Evolutionary conservation across 2,329 filamentous ascomycete genomes (phyloP).

Genomic region (Lecanicillium sp.): DNA sequence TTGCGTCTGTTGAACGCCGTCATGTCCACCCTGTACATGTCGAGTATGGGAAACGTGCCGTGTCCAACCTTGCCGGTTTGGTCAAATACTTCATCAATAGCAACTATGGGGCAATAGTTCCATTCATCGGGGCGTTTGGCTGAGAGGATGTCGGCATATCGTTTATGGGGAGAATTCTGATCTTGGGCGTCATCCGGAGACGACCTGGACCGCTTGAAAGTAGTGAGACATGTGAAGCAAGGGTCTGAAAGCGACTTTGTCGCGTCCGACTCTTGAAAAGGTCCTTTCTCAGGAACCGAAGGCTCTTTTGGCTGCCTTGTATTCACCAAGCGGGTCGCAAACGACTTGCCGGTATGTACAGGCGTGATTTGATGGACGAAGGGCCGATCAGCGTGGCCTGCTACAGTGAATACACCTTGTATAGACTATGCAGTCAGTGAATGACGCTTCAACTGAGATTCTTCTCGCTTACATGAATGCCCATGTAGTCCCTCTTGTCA

Average conservation of each 20-base stretch:
- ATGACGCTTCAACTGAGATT: background rate
- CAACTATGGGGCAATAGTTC: slow-evolving; percentile 39
- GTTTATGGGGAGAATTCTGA: slow-evolving; percentile 31
- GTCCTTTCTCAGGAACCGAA: slow-evolving; percentile 29
- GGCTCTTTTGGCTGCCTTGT: slow-evolving; percentile 40
- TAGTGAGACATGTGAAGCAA: slow-evolving; percentile 46
- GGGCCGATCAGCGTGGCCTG: slow-evolving; percentile 42
- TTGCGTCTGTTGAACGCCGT: slow-evolving; percentile 35
- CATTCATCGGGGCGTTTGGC: slow-evolving; percentile 34
- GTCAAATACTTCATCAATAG: slow-evolving; percentile 35
- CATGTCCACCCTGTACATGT: slow-evolving; percentile 53
- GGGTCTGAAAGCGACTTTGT: slow-evolving; percentile 33
- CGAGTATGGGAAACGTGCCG: slow-evolving; percentile 43
- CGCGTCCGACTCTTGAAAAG: slow-evolving; percentile 36
- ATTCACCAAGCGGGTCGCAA: slow-evolving; percentile 44
- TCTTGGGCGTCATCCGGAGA: slow-evolving; percentile 35
- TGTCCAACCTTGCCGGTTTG: slow-evolving; percentile 31
- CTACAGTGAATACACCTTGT: slow-evolving; percentile 49
- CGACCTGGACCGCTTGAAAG: slow-evolving; percentile 41
- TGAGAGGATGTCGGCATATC: slow-evolving; percentile 37
- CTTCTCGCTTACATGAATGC: slow-evolving; percentile 34
- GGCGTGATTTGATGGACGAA: slow-evolving; percentile 46
- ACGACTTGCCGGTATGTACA: slow-evolving; percentile 40
- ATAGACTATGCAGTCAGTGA: slow-evolving; percentile 38
- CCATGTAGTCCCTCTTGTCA: slow-evolving; percentile 20